phyloP scores from a whole-genome alignment of 768 basidiomycete genomes.

The Collybiopsis luxurians region DNA sequence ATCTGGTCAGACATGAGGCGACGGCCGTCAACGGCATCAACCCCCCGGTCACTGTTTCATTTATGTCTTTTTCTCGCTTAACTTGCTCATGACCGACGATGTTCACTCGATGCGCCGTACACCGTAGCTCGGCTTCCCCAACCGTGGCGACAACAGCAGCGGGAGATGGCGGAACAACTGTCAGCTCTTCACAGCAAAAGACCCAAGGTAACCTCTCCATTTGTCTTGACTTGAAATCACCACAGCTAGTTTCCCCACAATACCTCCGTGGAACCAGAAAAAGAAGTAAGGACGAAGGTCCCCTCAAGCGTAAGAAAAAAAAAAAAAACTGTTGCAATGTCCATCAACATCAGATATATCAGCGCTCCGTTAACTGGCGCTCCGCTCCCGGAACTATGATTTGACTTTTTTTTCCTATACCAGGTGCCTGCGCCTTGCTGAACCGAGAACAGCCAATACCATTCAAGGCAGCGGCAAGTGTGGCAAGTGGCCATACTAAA shows the following conservation, averaged over 20 bases:
- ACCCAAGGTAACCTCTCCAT: no score
- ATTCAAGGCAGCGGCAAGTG: conserved; percentile 2
- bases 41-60: conserved; percentile 2
- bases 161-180: no score
- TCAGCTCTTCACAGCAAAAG: no score
- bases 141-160: no score
- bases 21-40: neutral
- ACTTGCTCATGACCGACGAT: no score
- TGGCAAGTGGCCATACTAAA: conserved; percentile 3
- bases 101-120: no score
- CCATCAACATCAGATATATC: conserved; percentile 7
- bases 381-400: conserved; percentile 2
- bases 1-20: conserved; percentile 6
- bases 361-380: conserved; percentile 6
- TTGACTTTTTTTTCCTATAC: no score
- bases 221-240: no score
- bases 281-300: neutral
- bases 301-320: neutral
- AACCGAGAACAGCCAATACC: conserved; percentile 1
- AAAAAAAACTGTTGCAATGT: neutral
- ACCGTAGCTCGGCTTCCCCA: no score
- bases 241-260: neutral
- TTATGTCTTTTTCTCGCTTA: neutral
- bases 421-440: neutral
- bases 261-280: neutral